phyloP scores from a whole-genome alignment of 2,329 filamentous ascomycete species.

The Shiraia sp. region DNA sequence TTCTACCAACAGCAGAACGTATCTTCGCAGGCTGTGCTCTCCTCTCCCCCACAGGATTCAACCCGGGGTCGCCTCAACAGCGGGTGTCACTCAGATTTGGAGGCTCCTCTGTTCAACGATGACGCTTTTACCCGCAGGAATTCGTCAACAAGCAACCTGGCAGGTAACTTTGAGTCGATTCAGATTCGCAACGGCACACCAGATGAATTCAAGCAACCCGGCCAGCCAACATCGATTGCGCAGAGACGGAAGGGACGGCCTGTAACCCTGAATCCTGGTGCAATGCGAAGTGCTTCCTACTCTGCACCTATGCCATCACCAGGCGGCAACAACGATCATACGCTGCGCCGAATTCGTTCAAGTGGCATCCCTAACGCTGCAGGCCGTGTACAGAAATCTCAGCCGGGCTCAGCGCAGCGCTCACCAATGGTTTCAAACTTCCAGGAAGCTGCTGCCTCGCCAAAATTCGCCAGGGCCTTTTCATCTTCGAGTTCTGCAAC shows the following conservation, averaged over 20 bases:
- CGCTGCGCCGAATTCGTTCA: conserved; percentile 53
- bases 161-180: conserved; percentile 45
- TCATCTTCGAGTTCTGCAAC: conserved; percentile 43
- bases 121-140: conserved; percentile 41
- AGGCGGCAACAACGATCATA: conserved; percentile 43
- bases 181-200: conserved; percentile 41
- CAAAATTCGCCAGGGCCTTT: conserved; percentile 48
- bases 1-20: conserved; percentile 44
- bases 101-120: conserved; percentile 34
- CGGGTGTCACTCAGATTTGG: conserved; percentile 36
- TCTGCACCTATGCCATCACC: conserved; percentile 47
- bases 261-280: conserved; percentile 46
- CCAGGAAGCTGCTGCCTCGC: conserved; percentile 52
- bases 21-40: conserved; percentile 41
- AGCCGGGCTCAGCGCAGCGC: conserved; percentile 51
- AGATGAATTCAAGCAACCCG: conserved; percentile 43
- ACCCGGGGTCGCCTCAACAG: too few relatives aligned
- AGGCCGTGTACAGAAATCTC: conserved; percentile 53
- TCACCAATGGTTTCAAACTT: conserved; percentile 53
- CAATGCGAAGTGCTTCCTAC: conserved; percentile 49
- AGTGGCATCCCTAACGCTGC: conserved; percentile 49
- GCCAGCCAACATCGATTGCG: conserved; percentile 47
- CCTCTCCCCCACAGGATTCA: too few relatives aligned
- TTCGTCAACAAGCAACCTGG: conserved; percentile 45
- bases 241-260: conserved; percentile 47